Percentiles rank a stretch among this genome's conserved stretches.
Conservation (phyloP, 176 grass and related monocot genomes). For the Phragmites australis region DNA sequence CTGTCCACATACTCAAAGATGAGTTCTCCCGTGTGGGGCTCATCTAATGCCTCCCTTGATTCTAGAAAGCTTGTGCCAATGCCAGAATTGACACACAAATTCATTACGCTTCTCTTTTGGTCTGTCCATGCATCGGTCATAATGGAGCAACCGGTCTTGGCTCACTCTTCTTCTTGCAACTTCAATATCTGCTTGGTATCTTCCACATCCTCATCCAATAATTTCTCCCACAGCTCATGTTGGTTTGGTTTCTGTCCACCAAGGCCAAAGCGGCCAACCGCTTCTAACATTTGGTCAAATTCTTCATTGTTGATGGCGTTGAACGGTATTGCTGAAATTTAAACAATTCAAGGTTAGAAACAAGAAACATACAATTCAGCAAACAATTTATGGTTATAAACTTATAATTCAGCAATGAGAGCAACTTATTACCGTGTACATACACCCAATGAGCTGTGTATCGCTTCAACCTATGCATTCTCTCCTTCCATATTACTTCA, state of each 20-base stretch:
- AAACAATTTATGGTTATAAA: background rate
- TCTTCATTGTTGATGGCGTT: background rate
- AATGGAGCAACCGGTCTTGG: background rate
- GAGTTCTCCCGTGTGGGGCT: slow-evolving; percentile 2
- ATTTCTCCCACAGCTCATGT: background rate
- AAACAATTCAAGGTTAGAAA: background rate
- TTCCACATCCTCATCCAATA: background rate
- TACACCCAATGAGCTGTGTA: background rate
- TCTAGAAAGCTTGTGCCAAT: background rate
- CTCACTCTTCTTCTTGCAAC: background rate
- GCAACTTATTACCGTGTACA: slow-evolving; percentile 2
- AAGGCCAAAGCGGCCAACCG: background rate
- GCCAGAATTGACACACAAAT: background rate
- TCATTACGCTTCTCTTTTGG: background rate
- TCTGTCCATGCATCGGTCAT: slow-evolving; percentile 37
- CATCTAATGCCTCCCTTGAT: background rate
- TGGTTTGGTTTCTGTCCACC: background rate
- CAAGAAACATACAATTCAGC: background rate
- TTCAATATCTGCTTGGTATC: background rate
- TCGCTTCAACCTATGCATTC: background rate
- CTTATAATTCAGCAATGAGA: background rate
- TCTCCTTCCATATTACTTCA: background rate
- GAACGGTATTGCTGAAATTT: background rate
- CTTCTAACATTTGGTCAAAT: background rate
- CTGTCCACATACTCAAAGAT: background rate